Evolutionary conservation across 164 flowering plant genomes (phyloP).

Genomic region (Sextonia rubra): DNA sequence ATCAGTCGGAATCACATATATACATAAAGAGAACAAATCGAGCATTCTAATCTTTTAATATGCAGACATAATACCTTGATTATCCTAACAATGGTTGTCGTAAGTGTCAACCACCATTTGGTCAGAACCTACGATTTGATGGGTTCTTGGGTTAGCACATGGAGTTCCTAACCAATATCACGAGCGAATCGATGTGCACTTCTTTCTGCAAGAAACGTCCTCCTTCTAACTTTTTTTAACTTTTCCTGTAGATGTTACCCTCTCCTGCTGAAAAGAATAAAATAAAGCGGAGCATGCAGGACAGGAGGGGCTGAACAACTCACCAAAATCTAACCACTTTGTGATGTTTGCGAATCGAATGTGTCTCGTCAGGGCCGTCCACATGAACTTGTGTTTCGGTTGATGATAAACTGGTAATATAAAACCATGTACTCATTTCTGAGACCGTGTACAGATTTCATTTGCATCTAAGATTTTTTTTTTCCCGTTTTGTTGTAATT

Average conservation of each 20-base stretch:
- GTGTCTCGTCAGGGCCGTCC: not conserved
- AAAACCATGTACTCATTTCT: too few relatives aligned
- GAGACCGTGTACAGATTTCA: too few relatives aligned
- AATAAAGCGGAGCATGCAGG: not conserved
- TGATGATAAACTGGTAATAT: too few relatives aligned
- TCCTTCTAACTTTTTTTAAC: not conserved
- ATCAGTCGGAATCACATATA: too few relatives aligned
- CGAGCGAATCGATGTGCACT: not conserved
- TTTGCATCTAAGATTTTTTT: too few relatives aligned
- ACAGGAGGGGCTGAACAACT: not conserved
- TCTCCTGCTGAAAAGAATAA: not conserved
- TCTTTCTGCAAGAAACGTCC: not conserved
- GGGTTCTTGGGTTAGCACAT: not conserved
- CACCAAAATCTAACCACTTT: conserved; percentile 6
- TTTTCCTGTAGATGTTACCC: not conserved
- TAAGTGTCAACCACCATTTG: not conserved
- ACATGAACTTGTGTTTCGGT: not conserved
- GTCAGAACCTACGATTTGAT: not conserved
- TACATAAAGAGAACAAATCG: too few relatives aligned
- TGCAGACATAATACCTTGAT: too few relatives aligned
- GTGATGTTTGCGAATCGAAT: conserved; percentile 1
- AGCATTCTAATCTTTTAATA: not conserved
- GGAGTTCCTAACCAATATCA: not conserved
- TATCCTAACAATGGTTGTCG: not conserved
- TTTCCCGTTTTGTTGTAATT: too few relatives aligned